Evolutionary conservation across 2,329 filamentous ascomycete species (phyloP).

Genomic region (Eurotiales sp.): DNA sequence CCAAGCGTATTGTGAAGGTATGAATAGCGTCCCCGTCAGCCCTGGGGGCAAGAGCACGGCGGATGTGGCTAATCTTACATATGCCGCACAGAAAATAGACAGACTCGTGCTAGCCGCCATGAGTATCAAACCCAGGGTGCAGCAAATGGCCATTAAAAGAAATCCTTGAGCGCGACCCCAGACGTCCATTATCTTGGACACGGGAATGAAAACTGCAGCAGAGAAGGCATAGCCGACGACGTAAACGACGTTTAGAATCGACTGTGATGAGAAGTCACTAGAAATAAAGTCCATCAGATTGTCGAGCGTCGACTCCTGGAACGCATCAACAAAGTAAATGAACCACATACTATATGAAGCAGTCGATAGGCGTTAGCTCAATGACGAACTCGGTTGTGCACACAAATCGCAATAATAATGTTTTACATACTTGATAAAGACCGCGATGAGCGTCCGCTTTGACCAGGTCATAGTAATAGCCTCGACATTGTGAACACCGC

Average conservation of each 20-base stretch:
- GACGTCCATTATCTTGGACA: constrained; percentile 59
- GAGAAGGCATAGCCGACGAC: constrained; percentile 53
- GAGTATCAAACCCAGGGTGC: constrained; percentile 50
- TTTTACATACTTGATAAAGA: constrained; percentile 44
- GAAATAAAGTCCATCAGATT: constrained; percentile 43
- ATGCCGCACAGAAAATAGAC: constrained; percentile 57
- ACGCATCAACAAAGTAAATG: constrained; percentile 32
- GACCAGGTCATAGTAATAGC: constrained; percentile 32
- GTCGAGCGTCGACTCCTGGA: constrained; percentile 30
- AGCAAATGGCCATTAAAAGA: constrained; percentile 42
- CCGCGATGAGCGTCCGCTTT: constrained; percentile 35
- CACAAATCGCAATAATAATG: neutral
- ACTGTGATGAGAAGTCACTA: constrained; percentile 49
- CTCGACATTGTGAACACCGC: constrained; percentile 24
- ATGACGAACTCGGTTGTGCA: too few species aligned
- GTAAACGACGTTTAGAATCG: constrained; percentile 48
- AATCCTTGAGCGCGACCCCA: constrained; percentile 58
- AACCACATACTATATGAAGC: constrained; percentile 37
- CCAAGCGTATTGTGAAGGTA: too few species aligned
- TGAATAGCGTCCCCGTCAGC: too few species aligned
- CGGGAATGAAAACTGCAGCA: constrained; percentile 54
- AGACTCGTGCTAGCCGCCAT: constrained; percentile 59
- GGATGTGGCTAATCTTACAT: too few species aligned
- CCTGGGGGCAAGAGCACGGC: too few species aligned
- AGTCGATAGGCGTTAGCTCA: neutral